Conservation (phyloP, 352 stramenopile genomes). For the Globisporangium recalcitrans region DNA sequence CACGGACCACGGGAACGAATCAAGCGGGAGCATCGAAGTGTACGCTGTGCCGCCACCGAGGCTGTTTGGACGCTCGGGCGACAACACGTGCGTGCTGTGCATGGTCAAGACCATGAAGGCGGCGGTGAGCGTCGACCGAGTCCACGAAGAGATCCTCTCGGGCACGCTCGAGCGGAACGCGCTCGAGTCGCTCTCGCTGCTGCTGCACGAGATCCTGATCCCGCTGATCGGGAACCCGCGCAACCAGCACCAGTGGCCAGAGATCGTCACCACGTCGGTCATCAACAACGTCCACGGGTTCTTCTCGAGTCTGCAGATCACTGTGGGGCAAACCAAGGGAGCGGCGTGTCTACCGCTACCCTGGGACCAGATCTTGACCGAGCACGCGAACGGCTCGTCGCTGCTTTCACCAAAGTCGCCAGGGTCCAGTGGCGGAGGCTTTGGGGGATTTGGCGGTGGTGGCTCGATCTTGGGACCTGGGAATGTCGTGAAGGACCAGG, state of each 20-base stretch:
- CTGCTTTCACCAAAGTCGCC: conserved; percentile 9
- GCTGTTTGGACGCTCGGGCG: conserved; percentile 28
- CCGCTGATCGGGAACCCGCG: conserved; percentile 68
- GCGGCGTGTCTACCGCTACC: conserved; percentile 81
- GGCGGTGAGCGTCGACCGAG: conserved; percentile 49
- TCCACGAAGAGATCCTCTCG: conserved; percentile 67
- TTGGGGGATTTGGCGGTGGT: not conserved
- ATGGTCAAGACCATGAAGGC: conserved; percentile 67
- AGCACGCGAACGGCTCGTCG: conserved; percentile 31
- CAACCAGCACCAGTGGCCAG: conserved; percentile 76
- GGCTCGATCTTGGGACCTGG: conserved; percentile 9
- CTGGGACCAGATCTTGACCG: conserved; percentile 66
- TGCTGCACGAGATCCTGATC: conserved; percentile 74
- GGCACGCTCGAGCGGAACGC: conserved; percentile 71
- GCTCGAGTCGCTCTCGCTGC: conserved; percentile 64
- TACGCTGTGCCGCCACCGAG: conserved; percentile 51
- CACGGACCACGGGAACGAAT: conserved; percentile 62
- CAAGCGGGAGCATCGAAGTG: conserved; percentile 45
- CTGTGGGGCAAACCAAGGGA: conserved; percentile 75
- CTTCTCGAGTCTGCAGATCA: conserved; percentile 86
- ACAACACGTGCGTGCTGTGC: conserved; percentile 55
- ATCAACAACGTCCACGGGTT: conserved; percentile 76
- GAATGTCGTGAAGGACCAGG: conserved; percentile 62
- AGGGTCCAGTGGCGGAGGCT: not conserved
- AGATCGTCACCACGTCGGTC: conserved; percentile 78